Base-by-base conservation (phyloP, 2,329 filamentous ascomycete species). In the Penicillium sp. region DNA sequence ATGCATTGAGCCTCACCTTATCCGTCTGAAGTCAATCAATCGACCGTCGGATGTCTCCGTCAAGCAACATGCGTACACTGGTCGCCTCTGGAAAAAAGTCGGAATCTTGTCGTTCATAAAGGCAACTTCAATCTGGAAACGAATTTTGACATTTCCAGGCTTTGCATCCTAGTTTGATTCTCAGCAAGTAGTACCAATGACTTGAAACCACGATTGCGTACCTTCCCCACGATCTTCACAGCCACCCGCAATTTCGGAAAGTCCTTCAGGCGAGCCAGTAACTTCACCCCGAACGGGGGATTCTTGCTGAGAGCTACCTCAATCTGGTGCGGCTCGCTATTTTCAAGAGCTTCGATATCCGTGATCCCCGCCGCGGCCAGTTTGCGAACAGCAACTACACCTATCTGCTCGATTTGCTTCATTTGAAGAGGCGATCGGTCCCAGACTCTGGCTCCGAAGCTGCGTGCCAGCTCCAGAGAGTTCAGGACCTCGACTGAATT, bases 381-480 rank as follows among this genome's bases (percentile, higher is more conserved):
- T 65, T 87, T 93, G 32, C 86, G 80, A 55, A 88, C 83, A n/a
- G 81, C 80, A 1, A 84, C 88, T 4, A 82, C 75, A 0, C 93
- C 93, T 53, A 97, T 81, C 2, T 83, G 81, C 0, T 88, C 82
- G 1, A 98, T 78, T 66, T 97, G 92, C 52, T 87, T 86, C 62
- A 98, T 79, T 58, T 96, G 88, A 20, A 86, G 76, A 0, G 88
- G 81, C 2, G 84, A 87, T 29, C 87, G 83, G 62, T 98, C 93
- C 93, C 91, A 95, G 1, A 78, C 78, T 51, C 80, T 81, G 1
- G 90, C 87, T 20, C 82, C 80, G 44, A 97, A 72, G 56, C 88
- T 89, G 49, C 92, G 80, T 42, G 86, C 80, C 5, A 97, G 78
- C 62, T 92, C 87, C 1, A 97, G 77, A 5, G 86, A 86, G 53